These are phyloP conservation scores for Chytriomyces sp. DNA, from an alignment of 192 early-diverging fungal genomes.

Conservation along the genomic window DNA sequence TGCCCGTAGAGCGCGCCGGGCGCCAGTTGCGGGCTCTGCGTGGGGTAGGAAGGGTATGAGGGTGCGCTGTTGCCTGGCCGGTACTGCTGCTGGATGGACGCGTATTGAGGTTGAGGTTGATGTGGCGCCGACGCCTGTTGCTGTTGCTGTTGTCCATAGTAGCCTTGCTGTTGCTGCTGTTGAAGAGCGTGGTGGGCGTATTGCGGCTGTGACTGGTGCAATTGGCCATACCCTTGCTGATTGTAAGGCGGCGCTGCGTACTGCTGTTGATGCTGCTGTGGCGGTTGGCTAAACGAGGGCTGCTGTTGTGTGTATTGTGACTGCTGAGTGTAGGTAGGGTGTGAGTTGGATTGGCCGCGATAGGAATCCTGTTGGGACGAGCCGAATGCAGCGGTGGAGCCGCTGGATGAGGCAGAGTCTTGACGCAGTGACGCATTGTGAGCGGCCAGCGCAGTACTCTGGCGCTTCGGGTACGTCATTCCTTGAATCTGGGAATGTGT, in stretches of 20 bases:
- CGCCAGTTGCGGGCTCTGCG: not conserved
- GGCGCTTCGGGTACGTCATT: not conserved
- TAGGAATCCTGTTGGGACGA: no score
- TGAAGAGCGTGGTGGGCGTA: not conserved
- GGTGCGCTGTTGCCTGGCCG: no score
- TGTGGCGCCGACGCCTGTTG: constrained; percentile 13
- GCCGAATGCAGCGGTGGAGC: no score
- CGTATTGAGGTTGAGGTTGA: constrained; percentile 7
- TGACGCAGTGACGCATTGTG: not conserved
- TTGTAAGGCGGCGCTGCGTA: not conserved
- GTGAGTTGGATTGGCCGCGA: no score
- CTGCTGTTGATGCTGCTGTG: not conserved
- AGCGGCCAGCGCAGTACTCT: not conserved
- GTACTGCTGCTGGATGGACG: not conserved
- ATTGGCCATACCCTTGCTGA: not conserved
- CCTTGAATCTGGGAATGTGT: not conserved
- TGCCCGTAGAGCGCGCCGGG: not conserved
- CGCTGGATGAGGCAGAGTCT: not conserved
- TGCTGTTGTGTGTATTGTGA: not conserved
- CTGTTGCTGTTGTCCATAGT: constrained; percentile 17
- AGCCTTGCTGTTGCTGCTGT: constrained; percentile 1
- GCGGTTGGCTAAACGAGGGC: no score
- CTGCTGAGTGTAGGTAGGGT: not conserved
- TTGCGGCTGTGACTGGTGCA: not conserved
- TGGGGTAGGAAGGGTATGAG: no score